phyloP scores from a whole-genome alignment of 768 basidiomycete genomes.

The Mycena pura region DNA sequence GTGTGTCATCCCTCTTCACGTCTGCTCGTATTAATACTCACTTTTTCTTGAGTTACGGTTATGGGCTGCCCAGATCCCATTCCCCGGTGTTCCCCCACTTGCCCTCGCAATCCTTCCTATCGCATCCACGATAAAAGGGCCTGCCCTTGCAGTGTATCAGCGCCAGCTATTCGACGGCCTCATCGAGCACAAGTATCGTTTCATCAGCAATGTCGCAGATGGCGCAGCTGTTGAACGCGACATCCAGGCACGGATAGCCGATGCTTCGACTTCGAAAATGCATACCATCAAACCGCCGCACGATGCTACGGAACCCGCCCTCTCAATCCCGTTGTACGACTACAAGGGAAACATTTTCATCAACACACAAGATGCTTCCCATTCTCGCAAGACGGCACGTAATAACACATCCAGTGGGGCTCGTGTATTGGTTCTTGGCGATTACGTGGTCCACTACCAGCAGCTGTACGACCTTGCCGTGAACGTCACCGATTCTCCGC shows the following conservation, averaged over 20 bases:
- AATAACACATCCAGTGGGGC: constrained; percentile 8
- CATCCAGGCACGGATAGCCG: background rate
- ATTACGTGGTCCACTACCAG: background rate
- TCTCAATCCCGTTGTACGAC: background rate
- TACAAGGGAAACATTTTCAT: background rate
- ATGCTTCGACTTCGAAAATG: background rate
- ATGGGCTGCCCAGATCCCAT: background rate
- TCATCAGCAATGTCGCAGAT: background rate
- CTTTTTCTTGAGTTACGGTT: background rate
- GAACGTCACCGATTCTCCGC: background rate
- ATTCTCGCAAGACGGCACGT: constrained; percentile 10
- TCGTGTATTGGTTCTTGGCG: constrained; percentile 2
- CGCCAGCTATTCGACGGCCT: background rate
- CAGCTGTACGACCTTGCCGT: constrained; percentile 1
- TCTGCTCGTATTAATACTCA: background rate
- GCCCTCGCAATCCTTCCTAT: background rate
- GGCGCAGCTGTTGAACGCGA: background rate
- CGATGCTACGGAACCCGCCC: background rate
- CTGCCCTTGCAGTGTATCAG: background rate
- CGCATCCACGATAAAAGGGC: background rate
- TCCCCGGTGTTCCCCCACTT: background rate
- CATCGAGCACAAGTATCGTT: background rate
- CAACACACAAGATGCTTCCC: constrained; percentile 6
- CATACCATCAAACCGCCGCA: background rate
- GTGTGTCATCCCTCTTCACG: background rate